These are phyloP conservation scores for Lindgomyces ingoldianus DNA, from an alignment of 495 filamentous ascomycete species.

Conservation along the genomic window DNA sequence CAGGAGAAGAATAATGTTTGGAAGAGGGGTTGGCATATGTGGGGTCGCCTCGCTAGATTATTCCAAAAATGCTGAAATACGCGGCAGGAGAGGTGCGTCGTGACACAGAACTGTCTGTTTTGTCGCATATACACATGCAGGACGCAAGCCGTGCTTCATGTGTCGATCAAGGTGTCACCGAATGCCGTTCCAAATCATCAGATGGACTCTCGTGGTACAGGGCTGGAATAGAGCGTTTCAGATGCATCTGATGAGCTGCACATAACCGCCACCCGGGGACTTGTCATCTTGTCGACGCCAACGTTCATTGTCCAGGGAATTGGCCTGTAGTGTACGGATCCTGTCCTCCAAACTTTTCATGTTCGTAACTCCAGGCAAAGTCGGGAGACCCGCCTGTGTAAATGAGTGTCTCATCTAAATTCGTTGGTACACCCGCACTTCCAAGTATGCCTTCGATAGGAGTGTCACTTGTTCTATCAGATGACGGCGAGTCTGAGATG, in stretches of 20 bases:
- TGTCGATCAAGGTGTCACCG: constrained; percentile 20
- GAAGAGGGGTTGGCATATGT: constrained; percentile 4
- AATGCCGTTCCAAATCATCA: constrained; percentile 16
- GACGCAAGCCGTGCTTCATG: constrained; percentile 27
- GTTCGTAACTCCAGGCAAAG: constrained; percentile 26
- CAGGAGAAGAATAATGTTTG: constrained; percentile 9
- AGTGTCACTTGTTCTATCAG: neutral
- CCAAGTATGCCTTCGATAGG: constrained; percentile 15
- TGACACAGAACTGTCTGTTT: constrained; percentile 1
- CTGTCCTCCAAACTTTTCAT: constrained; percentile 7
- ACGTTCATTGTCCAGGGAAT: constrained; percentile 17
- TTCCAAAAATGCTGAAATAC: constrained; percentile 8
- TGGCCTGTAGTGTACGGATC: constrained; percentile 10
- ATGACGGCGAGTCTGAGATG: constrained; percentile 32
- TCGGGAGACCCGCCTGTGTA: constrained; percentile 35
- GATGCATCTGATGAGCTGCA: constrained; percentile 9
- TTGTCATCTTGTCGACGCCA: neutral
- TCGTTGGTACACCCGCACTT: constrained; percentile 2
- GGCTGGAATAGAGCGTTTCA: constrained; percentile 27
- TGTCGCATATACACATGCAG: constrained; percentile 17
- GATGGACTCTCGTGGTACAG: constrained; percentile 18
- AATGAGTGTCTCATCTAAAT: constrained; percentile 29
- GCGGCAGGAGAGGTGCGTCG: constrained; percentile 10
- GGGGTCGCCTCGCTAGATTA: constrained; percentile 22
- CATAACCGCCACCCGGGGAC: constrained; percentile 1